Evolutionary conservation across 768 basidiomycete genomes (phyloP).

Genomic region (Auriscalpium microsporum): DNA sequence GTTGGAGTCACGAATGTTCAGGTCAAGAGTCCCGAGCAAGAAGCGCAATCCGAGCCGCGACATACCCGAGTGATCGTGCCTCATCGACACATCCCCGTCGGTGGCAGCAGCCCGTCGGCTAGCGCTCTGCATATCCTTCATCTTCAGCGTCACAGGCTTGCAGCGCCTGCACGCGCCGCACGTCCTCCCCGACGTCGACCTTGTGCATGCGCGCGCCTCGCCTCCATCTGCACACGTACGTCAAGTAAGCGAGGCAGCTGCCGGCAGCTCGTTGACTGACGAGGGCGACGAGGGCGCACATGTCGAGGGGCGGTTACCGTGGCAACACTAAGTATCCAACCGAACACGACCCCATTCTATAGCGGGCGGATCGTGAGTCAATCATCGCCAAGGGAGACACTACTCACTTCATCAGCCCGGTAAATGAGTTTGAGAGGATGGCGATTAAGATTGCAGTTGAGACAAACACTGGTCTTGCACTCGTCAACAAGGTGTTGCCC

Average conservation of each 20-base stretch:
- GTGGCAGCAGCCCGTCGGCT: constrained; percentile 57
- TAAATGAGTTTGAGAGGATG: constrained; percentile 85
- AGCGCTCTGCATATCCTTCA: constrained; percentile 77
- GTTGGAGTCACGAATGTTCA: not conserved
- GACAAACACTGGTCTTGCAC: no score
- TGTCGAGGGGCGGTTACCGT: not conserved
- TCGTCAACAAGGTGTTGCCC: no score
- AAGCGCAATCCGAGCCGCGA: constrained; percentile 4
- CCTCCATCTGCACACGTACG: constrained; percentile 12
- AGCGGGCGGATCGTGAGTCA: not conserved
- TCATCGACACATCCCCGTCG: constrained; percentile 40
- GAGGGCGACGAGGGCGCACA: constrained; percentile 16
- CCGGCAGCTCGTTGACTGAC: constrained; percentile 10
- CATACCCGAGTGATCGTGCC: constrained; percentile 26
- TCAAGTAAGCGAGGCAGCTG: constrained; percentile 37
- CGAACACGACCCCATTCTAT: constrained; percentile 34
- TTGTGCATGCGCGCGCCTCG: constrained; percentile 20
- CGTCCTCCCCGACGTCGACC: constrained; percentile 22
- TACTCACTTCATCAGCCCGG: constrained; percentile 56
- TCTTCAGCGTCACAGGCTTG: constrained; percentile 68
- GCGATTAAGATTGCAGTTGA: constrained; percentile 59
- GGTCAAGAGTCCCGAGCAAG: no score
- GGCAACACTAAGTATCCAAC: not conserved
- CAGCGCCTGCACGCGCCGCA: constrained; percentile 52
- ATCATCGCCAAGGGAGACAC: no score